phyloP scores from a whole-genome alignment of 495 filamentous ascomycete species.

The Penicillium turbatum region DNA sequence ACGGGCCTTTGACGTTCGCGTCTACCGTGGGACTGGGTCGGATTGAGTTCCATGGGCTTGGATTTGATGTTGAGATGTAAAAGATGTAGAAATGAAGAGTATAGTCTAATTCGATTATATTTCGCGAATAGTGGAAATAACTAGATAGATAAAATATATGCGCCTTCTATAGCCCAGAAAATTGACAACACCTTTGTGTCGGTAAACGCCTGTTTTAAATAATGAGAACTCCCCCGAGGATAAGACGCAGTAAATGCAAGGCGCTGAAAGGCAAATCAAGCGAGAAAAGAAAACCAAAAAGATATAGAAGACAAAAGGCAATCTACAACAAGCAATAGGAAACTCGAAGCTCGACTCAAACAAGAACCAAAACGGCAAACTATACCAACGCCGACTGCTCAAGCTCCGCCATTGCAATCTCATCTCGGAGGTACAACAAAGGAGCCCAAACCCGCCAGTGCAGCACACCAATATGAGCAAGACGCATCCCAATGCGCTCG shows the following conservation, averaged over 20 bases:
- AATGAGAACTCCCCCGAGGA: constrained; percentile 6
- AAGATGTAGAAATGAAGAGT: too few relatives aligned
- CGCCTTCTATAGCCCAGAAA: constrained; percentile 6
- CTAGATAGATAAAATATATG: not conserved
- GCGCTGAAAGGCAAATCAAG: constrained; percentile 36
- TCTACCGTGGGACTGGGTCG: not conserved
- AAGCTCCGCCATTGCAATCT: constrained; percentile 26
- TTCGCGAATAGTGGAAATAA: not conserved
- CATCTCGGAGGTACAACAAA: constrained; percentile 54
- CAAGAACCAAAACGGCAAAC: not conserved
- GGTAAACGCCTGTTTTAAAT: constrained; percentile 4
- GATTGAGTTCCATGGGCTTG: not conserved
- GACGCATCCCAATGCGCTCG: constrained; percentile 63
- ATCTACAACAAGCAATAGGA: constrained; percentile 1
- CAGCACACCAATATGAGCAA: constrained; percentile 73
- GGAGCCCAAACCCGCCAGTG: constrained; percentile 88
- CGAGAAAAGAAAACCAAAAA: constrained; percentile 9
- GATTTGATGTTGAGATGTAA: not conserved
- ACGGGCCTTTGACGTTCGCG: constrained; percentile 2
- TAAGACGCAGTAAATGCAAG: constrained; percentile 21
- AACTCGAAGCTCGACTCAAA: not conserved
- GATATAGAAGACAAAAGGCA: constrained; percentile 1
- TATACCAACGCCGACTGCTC: constrained; percentile 13
- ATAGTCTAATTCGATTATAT: not conserved
- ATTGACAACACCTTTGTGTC: not conserved